Percentiles rank a stretch among this genome's conserved stretches.
Evolutionary conservation across 1,284 basidiomycete species (phyloP).

Genomic region (Garcileccinum viscosum): DNA sequence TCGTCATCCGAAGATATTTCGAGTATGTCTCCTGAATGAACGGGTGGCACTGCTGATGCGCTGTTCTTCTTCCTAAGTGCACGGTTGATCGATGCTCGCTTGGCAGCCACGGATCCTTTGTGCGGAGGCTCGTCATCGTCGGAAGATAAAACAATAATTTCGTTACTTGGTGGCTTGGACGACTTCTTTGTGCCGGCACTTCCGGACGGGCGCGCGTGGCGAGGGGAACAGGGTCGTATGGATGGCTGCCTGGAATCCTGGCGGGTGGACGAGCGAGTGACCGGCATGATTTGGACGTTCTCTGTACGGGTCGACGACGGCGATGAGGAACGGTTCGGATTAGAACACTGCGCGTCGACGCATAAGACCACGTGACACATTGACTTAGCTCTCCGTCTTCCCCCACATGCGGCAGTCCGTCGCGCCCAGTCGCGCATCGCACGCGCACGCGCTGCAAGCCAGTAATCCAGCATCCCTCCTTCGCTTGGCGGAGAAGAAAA

Average conservation of each 20-base stretch:
- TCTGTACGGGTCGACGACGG: background rate
- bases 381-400: background rate
- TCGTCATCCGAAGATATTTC: conserved; percentile 41
- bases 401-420: conserved; percentile 60
- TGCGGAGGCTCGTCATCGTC: conserved; percentile 50
- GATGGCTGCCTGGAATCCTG: conserved; percentile 14
- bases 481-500: conserved; percentile 77
- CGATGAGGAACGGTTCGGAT: background rate
- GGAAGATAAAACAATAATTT: conserved; percentile 64
- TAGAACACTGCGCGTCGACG: conserved; percentile 14
- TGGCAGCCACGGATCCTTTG: conserved; percentile 33
- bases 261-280: conserved; percentile 36
- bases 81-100: conserved; percentile 40
- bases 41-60: background rate
- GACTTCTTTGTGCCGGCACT: conserved; percentile 22
- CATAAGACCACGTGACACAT: conserved; percentile 24
- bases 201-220: conserved; percentile 10
- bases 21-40: conserved; percentile 25
- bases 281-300: conserved; percentile 29
- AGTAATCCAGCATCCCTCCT: conserved; percentile 55
- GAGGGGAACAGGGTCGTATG: conserved; percentile 6
- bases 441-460: conserved; percentile 46
- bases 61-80: conserved; percentile 21
- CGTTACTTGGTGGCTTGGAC: conserved; percentile 31
- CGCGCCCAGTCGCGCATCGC: conserved; percentile 56